Percentiles rank a stretch among this genome's conserved stretches.
phyloP scores from a whole-genome alignment of 768 basidiomycete genomes.

The Rubroboletus pulcherrimus region DNA sequence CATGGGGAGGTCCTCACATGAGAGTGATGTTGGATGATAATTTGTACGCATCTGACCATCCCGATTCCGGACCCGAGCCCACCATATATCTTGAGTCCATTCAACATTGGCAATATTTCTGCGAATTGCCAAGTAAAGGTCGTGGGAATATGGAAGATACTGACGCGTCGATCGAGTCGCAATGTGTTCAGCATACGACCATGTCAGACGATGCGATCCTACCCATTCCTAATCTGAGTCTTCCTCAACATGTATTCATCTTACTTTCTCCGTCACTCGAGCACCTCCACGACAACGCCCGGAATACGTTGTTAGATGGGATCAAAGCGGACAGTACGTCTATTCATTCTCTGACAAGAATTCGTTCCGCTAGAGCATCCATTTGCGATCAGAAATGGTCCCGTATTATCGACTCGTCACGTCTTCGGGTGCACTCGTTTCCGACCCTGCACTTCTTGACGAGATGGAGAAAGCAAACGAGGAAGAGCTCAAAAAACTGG shows the following conservation, averaged over 20 bases:
- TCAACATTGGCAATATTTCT: too few species aligned
- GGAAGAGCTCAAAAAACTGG: constrained; percentile 67
- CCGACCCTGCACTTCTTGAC: constrained; percentile 35
- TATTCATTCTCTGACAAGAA: neutral
- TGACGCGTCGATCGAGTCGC: constrained; percentile 17
- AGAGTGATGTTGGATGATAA: too few species aligned
- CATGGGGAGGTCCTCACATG: too few species aligned
- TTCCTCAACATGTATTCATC: constrained; percentile 77
- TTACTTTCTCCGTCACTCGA: constrained; percentile 59
- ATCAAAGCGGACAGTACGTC: constrained; percentile 65
- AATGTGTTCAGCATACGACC: neutral
- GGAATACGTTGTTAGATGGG: constrained; percentile 60
- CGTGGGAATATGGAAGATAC: constrained; percentile 13
- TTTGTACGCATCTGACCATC: too few species aligned
- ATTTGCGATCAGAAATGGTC: constrained; percentile 65
- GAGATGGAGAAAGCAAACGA: constrained; percentile 53
- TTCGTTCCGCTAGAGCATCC: neutral
- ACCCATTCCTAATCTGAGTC: constrained; percentile 80
- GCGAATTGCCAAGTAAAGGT: too few species aligned
- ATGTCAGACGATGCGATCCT: constrained; percentile 86
- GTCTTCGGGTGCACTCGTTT: constrained; percentile 40
- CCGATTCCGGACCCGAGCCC: too few species aligned
- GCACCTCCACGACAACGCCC: constrained; percentile 65
- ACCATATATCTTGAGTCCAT: too few species aligned
- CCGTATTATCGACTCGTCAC: constrained; percentile 71